These are phyloP conservation scores for Helotiales sp. DNA, from an alignment of 2,329 filamentous ascomycete species.

Conservation along the genomic window DNA sequence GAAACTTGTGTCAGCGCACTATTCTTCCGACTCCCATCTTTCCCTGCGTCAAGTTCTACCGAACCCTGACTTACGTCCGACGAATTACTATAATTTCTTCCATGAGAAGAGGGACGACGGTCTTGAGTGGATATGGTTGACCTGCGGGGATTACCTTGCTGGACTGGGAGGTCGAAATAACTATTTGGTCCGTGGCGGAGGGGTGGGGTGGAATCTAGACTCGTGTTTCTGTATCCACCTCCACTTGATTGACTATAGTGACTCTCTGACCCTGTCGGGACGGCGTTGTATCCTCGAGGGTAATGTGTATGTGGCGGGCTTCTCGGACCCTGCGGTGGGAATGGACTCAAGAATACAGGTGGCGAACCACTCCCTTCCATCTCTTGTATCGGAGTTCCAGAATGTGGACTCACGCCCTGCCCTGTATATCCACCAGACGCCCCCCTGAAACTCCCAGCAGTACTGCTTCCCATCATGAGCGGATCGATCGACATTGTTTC, in stretches of 20 bases:
- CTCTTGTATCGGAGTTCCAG: slow-evolving; percentile 22
- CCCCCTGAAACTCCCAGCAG: slow-evolving; percentile 18
- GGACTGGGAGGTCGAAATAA: slow-evolving; percentile 24
- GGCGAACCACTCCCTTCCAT: slow-evolving; percentile 18
- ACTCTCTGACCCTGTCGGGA: slow-evolving; percentile 23
- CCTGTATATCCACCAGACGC: slow-evolving; percentile 14
- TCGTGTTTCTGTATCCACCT: slow-evolving; percentile 15
- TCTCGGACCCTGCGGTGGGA: slow-evolving; percentile 19
- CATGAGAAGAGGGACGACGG: slow-evolving; percentile 23
- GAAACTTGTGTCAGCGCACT: too few relatives aligned
- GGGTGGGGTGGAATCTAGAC: slow-evolving; percentile 21
- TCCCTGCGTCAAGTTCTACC: slow-evolving; percentile 23
- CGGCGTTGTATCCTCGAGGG: slow-evolving; percentile 23
- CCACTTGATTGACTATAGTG: slow-evolving; percentile 12
- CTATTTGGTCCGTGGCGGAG: slow-evolving; percentile 14
- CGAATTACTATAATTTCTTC: slow-evolving; percentile 27
- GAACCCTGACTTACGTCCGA: slow-evolving; percentile 24
- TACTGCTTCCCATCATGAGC: slow-evolving; percentile 29
- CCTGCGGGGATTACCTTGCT: slow-evolving; percentile 15
- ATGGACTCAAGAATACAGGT: slow-evolving; percentile 22
- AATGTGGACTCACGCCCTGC: background rate
- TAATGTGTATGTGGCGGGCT: slow-evolving; percentile 19
- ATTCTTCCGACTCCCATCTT: slow-evolving; percentile 6
- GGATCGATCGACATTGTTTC: slow-evolving; percentile 32
- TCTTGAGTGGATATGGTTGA: slow-evolving; percentile 14